Percentiles rank a stretch among this genome's conserved stretches.
Evolutionary conservation across 805 yeast genomes (phyloP).

Genomic region (Isabelozyma gotoi): DNA sequence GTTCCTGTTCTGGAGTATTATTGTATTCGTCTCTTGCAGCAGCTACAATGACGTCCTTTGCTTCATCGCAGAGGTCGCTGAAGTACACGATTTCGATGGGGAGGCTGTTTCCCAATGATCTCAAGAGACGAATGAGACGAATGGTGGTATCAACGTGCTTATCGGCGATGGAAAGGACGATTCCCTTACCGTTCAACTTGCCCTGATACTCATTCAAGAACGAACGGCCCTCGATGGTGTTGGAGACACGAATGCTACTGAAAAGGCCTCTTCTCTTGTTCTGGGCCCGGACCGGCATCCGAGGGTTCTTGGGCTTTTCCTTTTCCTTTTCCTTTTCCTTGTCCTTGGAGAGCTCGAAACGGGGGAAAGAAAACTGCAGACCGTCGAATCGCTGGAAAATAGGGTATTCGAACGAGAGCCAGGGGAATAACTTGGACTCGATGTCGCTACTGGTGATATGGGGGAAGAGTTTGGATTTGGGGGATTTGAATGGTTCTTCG

Average conservation of each 20-base stretch:
- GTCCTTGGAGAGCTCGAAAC: neutral
- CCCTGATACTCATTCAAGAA: conserved; percentile 10
- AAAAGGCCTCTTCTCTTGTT: no score
- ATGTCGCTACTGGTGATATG: conserved; percentile 8
- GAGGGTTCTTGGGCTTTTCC: neutral
- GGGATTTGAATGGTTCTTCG: neutral
- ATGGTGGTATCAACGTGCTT: conserved; percentile 19
- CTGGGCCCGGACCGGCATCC: no score
- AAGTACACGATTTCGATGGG: conserved; percentile 33
- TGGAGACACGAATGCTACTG: neutral
- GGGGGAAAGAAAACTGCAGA: conserved; percentile 1
- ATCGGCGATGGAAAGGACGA: conserved; percentile 32
- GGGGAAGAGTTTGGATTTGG: neutral
- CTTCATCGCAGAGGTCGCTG: conserved; percentile 22
- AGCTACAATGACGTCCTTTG: conserved; percentile 18
- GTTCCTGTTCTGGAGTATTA: conserved; percentile 22
- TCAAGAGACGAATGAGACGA: conserved; percentile 24
- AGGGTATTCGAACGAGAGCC: conserved; percentile 22
- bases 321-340: no score
- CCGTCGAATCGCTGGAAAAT: conserved; percentile 10
- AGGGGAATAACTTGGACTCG: conserved; percentile 19
- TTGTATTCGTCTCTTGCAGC: conserved; percentile 15
- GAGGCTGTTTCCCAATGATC: conserved; percentile 24
- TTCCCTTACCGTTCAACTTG: conserved; percentile 29
- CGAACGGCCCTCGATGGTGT: neutral